Evolutionary conservation across 306 rosid genomes (phyloP).

Genomic region (Neltuma alba): DNA sequence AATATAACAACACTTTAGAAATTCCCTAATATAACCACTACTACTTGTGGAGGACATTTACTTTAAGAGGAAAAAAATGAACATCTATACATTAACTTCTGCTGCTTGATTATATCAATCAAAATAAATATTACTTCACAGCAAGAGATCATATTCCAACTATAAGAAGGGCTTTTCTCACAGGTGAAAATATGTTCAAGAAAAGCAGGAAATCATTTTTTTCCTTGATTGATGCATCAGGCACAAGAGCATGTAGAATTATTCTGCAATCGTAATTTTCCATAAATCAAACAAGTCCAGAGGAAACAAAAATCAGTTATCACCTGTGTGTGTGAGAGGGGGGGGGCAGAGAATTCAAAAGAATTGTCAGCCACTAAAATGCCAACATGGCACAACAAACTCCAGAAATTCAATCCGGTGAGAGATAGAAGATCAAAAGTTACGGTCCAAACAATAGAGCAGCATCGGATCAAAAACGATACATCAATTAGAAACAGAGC

Average conservation of each 20-base stretch:
- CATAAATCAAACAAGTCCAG: not conserved
- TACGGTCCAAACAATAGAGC: conserved; percentile 1
- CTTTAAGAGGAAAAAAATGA: not conserved
- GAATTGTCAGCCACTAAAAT: conserved; percentile 7
- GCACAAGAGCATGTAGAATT: conserved; percentile 8
- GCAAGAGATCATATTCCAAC: not conserved
- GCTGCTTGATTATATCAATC: not conserved
- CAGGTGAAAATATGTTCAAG: not conserved
- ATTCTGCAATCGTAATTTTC: conserved; percentile 23
- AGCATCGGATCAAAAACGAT: conserved; percentile 25
- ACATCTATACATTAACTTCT: not conserved
- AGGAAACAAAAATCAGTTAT: conserved; percentile 15
- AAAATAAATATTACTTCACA: not conserved
- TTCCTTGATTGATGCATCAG: conserved; percentile 21
- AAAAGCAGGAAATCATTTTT: not conserved
- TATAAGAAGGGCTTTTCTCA: not conserved
- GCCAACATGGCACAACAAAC: not conserved
- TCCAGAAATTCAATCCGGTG: not conserved
- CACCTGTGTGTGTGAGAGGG: not conserved
- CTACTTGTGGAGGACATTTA: not conserved
- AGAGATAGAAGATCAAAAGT: conserved; percentile 32
- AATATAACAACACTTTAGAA: conserved; percentile 8
- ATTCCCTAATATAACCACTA: conserved; percentile 13
- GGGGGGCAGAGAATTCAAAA: not conserved
- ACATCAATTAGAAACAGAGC: conserved; percentile 15